These are phyloP conservation scores for Phytophthora gonapodyides DNA, from an alignment of 352 stramenopile species.

Conservation along the genomic window DNA sequence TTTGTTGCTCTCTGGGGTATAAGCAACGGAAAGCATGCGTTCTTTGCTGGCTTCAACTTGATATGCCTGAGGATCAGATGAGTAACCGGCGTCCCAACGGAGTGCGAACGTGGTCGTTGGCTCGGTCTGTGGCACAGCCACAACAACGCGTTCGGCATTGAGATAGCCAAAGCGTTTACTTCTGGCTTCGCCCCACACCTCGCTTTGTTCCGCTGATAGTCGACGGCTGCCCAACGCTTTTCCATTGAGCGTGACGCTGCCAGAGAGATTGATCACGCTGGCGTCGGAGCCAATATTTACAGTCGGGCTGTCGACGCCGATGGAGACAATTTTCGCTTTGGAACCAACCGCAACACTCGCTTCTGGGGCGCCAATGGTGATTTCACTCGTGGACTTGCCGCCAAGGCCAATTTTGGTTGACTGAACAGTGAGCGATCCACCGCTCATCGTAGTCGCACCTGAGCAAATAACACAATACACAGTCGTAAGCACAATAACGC, in stretches of 20 bases:
- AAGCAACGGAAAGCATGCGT: slow-evolving; percentile 27
- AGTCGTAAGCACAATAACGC: not conserved
- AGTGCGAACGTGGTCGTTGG: slow-evolving; percentile 32
- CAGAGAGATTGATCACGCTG: slow-evolving; percentile 42
- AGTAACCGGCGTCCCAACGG: slow-evolving; percentile 37
- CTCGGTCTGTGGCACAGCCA: slow-evolving; percentile 10
- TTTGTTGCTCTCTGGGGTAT: not conserved
- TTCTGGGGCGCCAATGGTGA: slow-evolving; percentile 39
- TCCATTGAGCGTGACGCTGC: slow-evolving; percentile 65
- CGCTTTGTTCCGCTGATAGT: slow-evolving; percentile 12
- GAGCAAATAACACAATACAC: not conserved
- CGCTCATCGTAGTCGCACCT: slow-evolving; percentile 35
- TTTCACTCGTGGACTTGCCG: slow-evolving; percentile 35
- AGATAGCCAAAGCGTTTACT: slow-evolving; percentile 42
- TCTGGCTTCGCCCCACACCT: slow-evolving; percentile 2
- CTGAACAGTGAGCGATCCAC: slow-evolving; percentile 29
- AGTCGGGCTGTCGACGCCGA: slow-evolving; percentile 35
- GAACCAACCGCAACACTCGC: slow-evolving; percentile 37
- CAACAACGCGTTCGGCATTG: slow-evolving; percentile 31
- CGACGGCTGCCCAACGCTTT: slow-evolving; percentile 40
- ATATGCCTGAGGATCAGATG: slow-evolving; percentile 32
- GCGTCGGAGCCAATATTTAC: slow-evolving; percentile 44
- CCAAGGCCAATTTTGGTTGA: slow-evolving; percentile 40
- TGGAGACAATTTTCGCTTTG: slow-evolving; percentile 29
- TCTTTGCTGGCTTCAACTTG: slow-evolving; percentile 28